Percentiles rank a stretch among this genome's conserved stretches.
Conservation (phyloP, 768 basidiomycete genomes). For the Boletus huronensis region DNA sequence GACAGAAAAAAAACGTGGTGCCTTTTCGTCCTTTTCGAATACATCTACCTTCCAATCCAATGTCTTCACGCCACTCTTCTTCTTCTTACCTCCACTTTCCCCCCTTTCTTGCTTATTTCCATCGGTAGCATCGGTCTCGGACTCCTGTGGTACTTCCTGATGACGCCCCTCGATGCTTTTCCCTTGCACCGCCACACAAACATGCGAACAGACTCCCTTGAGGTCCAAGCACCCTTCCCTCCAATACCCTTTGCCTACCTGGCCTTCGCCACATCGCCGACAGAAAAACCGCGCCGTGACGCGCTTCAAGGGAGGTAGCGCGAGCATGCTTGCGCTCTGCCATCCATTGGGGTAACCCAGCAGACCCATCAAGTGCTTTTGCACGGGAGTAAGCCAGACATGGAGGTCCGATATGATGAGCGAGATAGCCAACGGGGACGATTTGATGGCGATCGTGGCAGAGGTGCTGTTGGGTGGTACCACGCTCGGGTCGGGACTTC, state of each 20-base stretch:
- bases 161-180: background rate
- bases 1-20: constrained; percentile 16
- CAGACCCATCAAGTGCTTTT: constrained; percentile 39
- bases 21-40: constrained; percentile 62
- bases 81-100: background rate
- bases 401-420: constrained; percentile 44
- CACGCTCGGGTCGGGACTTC: constrained; percentile 19
- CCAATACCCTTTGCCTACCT: constrained; percentile 32
- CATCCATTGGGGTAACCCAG: constrained; percentile 50
- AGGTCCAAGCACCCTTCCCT: constrained; percentile 53
- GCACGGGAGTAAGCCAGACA: constrained; percentile 47
- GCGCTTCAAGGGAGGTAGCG: constrained; percentile 55
- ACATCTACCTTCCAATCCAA: constrained; percentile 44
- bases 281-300: constrained; percentile 60
- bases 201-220: constrained; percentile 54
- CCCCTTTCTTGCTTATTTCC: constrained; percentile 21
- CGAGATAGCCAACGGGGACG: constrained; percentile 31
- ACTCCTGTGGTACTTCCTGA: background rate
- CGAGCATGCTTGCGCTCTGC: constrained; percentile 44
- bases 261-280: constrained; percentile 41
- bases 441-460: constrained; percentile 16
- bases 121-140: background rate
- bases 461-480: background rate
- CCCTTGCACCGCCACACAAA: constrained; percentile 36
- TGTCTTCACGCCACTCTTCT: constrained; percentile 20